Percentiles rank a stretch among this genome's conserved stretches.
phyloP scores from a whole-genome alignment of 371 early-diverging fungal genomes.

The Apophysomyces elegans region DNA sequence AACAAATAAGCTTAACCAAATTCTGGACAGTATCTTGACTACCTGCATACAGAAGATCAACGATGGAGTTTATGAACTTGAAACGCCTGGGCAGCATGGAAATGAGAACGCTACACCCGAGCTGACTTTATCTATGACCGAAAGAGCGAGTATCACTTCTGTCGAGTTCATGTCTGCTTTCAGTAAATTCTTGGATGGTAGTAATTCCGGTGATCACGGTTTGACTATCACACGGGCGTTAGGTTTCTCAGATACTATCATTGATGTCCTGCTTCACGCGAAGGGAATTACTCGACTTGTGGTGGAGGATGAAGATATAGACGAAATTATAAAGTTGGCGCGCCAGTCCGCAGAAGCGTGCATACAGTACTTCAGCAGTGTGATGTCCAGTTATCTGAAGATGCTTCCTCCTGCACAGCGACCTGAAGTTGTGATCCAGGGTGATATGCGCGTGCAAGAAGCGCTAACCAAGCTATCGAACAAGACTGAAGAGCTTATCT shows the following conservation, averaged over 20 bases:
- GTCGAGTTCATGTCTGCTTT: slow-evolving; percentile 80
- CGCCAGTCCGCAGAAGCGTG: slow-evolving; percentile 66
- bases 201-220: slow-evolving; percentile 79
- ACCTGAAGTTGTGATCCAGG: slow-evolving; percentile 71
- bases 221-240: slow-evolving; percentile 85
- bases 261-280: slow-evolving; percentile 83
- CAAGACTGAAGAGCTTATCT: slow-evolving; percentile 77
- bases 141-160: slow-evolving; percentile 79
- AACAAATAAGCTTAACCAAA: slow-evolving; percentile 75
- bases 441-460: slow-evolving; percentile 77
- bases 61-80: slow-evolving; percentile 86
- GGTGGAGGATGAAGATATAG: slow-evolving; percentile 77
- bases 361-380: slow-evolving; percentile 82
- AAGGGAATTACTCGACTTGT: slow-evolving; percentile 91
- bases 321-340: slow-evolving; percentile 77
- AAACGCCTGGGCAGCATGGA: slow-evolving; percentile 79
- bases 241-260: slow-evolving; percentile 80
- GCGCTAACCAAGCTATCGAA: slow-evolving; percentile 73
- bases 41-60: slow-evolving; percentile 87
- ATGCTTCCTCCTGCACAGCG: slow-evolving; percentile 73
- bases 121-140: slow-evolving; percentile 88
- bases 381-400: slow-evolving; percentile 80
- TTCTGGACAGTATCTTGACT: slow-evolving; percentile 88
- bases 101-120: slow-evolving; percentile 92
- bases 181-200: slow-evolving; percentile 77